These are phyloP conservation scores for Colletotrichum navitas DNA, from an alignment of 2,329 filamentous ascomycete genomes.

Conservation along the genomic window DNA sequence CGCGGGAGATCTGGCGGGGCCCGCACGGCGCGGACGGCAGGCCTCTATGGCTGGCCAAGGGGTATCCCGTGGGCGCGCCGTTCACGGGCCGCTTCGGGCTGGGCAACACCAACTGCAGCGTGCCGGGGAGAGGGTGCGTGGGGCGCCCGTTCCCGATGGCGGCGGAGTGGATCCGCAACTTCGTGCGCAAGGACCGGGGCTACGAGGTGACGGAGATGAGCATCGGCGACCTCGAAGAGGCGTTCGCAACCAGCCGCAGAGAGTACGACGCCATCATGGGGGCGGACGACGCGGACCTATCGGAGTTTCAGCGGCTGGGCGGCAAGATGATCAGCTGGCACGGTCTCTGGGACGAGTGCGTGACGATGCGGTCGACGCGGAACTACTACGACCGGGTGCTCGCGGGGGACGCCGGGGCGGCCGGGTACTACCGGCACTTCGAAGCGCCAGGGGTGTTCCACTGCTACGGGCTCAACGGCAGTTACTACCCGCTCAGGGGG, in stretches of 20 bases:
- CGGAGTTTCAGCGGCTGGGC: conserved; percentile 50
- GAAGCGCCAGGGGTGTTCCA: conserved; percentile 65
- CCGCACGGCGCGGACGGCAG: conserved; percentile 28
- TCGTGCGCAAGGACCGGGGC: conserved; percentile 29
- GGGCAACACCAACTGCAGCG: conserved; percentile 40
- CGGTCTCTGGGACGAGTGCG: conserved; percentile 54
- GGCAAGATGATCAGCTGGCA: conserved; percentile 60
- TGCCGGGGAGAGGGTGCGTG: conserved; percentile 6
- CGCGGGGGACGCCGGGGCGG: conserved; percentile 19
- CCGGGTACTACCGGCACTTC: conserved; percentile 64
- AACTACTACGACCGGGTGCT: conserved; percentile 47
- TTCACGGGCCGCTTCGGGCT: conserved; percentile 38
- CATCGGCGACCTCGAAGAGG: conserved; percentile 25
- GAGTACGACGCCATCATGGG: conserved; percentile 46
- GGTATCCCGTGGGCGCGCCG: conserved; percentile 33
- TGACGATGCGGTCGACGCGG: conserved; percentile 52
- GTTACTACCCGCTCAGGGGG: conserved; percentile 36
- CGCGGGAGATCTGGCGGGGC: conserved; percentile 36
- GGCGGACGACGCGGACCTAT: conserved; percentile 48
- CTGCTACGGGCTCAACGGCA: conserved; percentile 50
- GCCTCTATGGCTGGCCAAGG: conserved; percentile 28
- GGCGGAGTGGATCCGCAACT: conserved; percentile 39
- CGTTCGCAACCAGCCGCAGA: conserved; percentile 20
- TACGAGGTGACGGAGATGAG: conserved; percentile 32
- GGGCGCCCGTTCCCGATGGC: conserved; percentile 39